Evolutionary conservation across 495 filamentous ascomycete genomes (phyloP), one percentile per base, ranked within the genome.

Genomic region (Penicillium coprophilum): DNA sequence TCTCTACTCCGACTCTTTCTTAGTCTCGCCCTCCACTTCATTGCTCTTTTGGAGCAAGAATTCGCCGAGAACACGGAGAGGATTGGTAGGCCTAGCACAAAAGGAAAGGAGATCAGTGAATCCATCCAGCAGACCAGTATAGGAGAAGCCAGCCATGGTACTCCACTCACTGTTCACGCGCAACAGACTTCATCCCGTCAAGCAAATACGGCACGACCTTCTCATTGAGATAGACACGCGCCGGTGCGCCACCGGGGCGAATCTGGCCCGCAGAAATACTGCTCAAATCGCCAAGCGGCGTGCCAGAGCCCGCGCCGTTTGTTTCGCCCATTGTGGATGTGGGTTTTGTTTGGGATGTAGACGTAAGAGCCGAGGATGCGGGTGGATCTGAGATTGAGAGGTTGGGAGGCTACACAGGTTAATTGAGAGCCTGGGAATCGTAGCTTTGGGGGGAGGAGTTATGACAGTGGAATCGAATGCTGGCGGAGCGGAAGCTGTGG

Each of bases 161-260:
- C 40, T 20, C 4, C 19, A 62, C 89, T 68, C 75, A 95, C 92
- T 92, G 89, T 46, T 92, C 86, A 57, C 82, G 85, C 3, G 89
- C 90, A 34, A 98, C 60, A 60, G 81, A 74, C 80, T 96, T 97
- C 91, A 98, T 92, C 7, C 90, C 94, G 62, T 97, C 92, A 32
- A 98, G 69, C 58, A 98, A 66, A 50, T 86, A 82, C 8, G 86
- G 87, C 15, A 92, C 93, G 52, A 98, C 84, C 66, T 91, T 92
- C 66, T 85, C 79, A 63, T 97, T 97, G 69, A 98, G 74, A 72
- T 96, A 98, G 56, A 89, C 85, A 31, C 94, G 82, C 3, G 90
- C 88, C 5, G 92, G 90, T 1, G 90, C 90, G 39, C 94, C 94
- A 62, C 96, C 91, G 71, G 78, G 73, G 6, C 75, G 73, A 6